Base-by-base conservation (phyloP, 2,329 filamentous ascomycete species). In the Alternaria dauci region DNA sequence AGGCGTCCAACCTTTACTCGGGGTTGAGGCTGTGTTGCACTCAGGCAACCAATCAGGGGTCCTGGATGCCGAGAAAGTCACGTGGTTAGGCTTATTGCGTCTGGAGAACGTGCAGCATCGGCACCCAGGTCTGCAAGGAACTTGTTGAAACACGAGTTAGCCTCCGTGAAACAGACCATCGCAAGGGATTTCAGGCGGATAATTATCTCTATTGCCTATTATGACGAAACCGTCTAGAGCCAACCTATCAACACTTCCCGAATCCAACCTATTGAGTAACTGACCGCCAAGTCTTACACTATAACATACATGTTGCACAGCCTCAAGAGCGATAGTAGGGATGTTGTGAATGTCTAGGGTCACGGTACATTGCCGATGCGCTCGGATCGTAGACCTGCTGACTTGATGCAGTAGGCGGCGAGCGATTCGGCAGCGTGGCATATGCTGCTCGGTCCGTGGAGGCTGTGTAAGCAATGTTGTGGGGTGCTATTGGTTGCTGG, bases 291-390 rank as follows among this genome's bases (percentile, higher is more conserved):
- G 57, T 18, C 34, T 43, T 9, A 26, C 34, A 43, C 38, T 62
- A 41, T 58, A 56, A 42, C n/a, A 52, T 51, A 47, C 50, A 51
- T 42, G 36, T 55, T 65, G 53, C 63, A 68, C 62, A 65, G 63
- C 64, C 64, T 68, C 63, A 71, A 55, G 62, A 67, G 44, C 62
- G 61, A 62, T 66, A 71, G 30, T 60, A 48, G 44, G 62, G 55
- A 61, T 68, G 57, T 23, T 65, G 56, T 65, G 62, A 47, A 51
- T 55, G 30, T 56, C 64, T 63, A n/a, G 64, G 62, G 63, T 73
- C 69, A 12, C 62, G 60, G 58, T 72, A 72, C 41, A 58, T 66
- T 34, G 54, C 30, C 23, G 60, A 46, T 14, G 55, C 20, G 16
- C 54, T 38, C 43, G 59, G 52, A 34, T 43, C 55, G 39, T 65